Evolutionary conservation across 257 asterid genomes (phyloP), one percentile per base, ranked within the genome.

Genomic region (Thymus quinquecostatus): DNA sequence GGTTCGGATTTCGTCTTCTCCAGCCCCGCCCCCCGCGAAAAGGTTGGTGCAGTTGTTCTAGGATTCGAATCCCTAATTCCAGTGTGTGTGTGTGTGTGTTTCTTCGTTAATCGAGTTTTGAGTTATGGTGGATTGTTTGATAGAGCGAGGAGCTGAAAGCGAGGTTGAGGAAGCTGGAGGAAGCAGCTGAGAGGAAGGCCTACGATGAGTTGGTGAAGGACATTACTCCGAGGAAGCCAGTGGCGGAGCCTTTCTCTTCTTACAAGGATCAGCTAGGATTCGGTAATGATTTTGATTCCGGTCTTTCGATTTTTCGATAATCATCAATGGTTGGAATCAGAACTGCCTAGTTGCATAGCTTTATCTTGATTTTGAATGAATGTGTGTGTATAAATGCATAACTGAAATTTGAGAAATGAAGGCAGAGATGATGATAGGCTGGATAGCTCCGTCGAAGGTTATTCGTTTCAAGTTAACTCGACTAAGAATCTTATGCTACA

Each of bases 211-310:
- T 91, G 84, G 99, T 94, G 74, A 88, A 89, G 85, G 98, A 91
- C 73, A 85, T 94, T 75, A 84, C 98, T 28, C 98, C 95, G 2
- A 86, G 4, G 78, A 89, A 81, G 78, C 40, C 69, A 21, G 89
- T 77, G 34, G 87, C 78, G 48, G 98, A 94, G 74, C 98, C 99
- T 51, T 94, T 94, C 73, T 94, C 99, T 71, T 80, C 99, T 66
- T 94, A 91, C 87, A 91, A 94, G 80, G 96, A 94, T 86, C 99
- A 94, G 77, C 47, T 94, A 33, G 99, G 99, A 63, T 89, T 94
- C 55, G 99, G 99, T 94, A 65, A 78, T 62, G 40, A 36, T 13
- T 29, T 66, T 73, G 11, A 27, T 21, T 61, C 1, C 11, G 10
- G 29, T 49, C 29, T 57, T 34, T 60, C 56, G 21, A 4, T 32